phyloP scores from a whole-genome alignment of 2,329 filamentous ascomycete species.

The Eutypella sp. region DNA sequence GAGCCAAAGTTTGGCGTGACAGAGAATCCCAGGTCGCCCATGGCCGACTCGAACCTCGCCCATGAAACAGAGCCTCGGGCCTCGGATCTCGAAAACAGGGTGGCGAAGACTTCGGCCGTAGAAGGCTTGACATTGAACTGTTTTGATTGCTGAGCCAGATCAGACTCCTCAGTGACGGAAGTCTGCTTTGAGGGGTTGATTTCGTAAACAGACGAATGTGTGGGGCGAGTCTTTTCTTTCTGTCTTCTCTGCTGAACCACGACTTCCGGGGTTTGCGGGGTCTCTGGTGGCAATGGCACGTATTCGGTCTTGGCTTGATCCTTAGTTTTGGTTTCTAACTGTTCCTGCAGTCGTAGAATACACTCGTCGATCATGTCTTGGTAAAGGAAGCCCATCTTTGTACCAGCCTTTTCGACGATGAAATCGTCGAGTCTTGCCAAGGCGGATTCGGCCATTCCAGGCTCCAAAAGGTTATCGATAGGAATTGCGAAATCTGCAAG shows the following conservation, averaged over 20 bases:
- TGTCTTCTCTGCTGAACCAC: conserved; percentile 29
- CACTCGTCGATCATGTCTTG: conserved; percentile 36
- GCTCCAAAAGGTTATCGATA: conserved; percentile 37
- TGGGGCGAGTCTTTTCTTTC: conserved; percentile 41
- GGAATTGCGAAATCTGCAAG: conserved; percentile 35
- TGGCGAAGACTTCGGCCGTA: conserved; percentile 33
- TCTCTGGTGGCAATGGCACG: conserved; percentile 11
- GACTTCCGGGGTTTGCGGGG: conserved; percentile 15
- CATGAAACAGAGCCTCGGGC: conserved; percentile 29
- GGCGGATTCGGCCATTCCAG: conserved; percentile 31
- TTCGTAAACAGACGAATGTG: conserved; percentile 29
- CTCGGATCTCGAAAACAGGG: conserved; percentile 26
- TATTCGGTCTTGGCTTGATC: conserved; percentile 11
- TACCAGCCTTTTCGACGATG: conserved; percentile 32
- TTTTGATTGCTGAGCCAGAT: neutral
- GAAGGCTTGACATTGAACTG: conserved; percentile 33
- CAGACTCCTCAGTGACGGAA: neutral
- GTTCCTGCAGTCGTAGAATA: conserved; percentile 26
- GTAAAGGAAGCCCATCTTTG: conserved; percentile 38
- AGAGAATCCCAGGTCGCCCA: conserved; percentile 37
- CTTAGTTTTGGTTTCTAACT: conserved; percentile 16
- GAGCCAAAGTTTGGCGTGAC: conserved; percentile 37
- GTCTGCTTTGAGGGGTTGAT: conserved; percentile 12
- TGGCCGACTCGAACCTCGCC: conserved; percentile 34
- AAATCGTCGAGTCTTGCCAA: conserved; percentile 32